Percentiles rank a stretch among this genome's conserved stretches.
Evolutionary conservation across 192 early-diverging fungal genomes (phyloP).

Genomic region (Podila clonocystis): DNA sequence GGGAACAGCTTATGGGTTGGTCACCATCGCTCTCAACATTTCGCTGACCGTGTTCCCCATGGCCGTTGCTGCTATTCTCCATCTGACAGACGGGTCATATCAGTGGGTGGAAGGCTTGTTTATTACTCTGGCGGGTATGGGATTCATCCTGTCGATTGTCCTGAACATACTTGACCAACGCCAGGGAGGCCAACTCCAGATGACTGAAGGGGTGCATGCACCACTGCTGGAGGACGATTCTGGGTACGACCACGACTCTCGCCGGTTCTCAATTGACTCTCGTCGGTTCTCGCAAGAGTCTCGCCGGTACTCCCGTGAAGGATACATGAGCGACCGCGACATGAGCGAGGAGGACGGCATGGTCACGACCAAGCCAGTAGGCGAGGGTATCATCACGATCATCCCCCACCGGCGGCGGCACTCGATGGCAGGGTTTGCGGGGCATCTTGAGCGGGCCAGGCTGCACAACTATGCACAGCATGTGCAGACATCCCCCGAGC

Average conservation of each 20-base stretch:
- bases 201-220: neutral
- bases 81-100: constrained; percentile 33
- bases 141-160: constrained; percentile 15
- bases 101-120: constrained; percentile 35
- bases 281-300: constrained; percentile 12
- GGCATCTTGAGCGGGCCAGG: constrained; percentile 19
- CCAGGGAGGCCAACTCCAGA: constrained; percentile 10
- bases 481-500: neutral
- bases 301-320: neutral
- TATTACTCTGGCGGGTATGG: constrained; percentile 21
- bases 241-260: neutral
- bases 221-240: neutral
- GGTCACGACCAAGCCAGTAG: constrained; percentile 40
- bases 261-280: constrained; percentile 13
- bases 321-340: neutral
- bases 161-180: constrained; percentile 21
- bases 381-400: constrained; percentile 40
- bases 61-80: constrained; percentile 63
- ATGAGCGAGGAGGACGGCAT: constrained; percentile 16
- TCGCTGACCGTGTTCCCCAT: constrained; percentile 67
- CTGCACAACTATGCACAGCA: constrained; percentile 16
- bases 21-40: constrained; percentile 69
- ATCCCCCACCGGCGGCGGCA: constrained; percentile 44
- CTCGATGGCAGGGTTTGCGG: constrained; percentile 35
- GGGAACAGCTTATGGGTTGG: constrained; percentile 73